These are phyloP conservation scores for Vaccinium myrtillus DNA, from an alignment of 148 eudicot species.

Conservation along the genomic window DNA sequence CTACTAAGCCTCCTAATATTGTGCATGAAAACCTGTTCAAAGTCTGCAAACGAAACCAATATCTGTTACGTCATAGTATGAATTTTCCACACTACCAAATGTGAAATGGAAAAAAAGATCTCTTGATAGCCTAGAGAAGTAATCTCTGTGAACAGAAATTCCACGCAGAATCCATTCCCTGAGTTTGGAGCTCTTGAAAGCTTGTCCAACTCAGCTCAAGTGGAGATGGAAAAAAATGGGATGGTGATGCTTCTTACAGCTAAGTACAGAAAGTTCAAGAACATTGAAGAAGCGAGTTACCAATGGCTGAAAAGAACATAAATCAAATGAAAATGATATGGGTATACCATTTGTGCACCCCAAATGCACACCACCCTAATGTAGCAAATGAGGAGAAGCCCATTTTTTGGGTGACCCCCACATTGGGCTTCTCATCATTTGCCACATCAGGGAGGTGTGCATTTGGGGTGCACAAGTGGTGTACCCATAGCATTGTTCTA, in stretches of 20 bases:
- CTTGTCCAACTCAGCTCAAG: neutral
- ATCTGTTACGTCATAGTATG: neutral
- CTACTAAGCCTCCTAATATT: slow-evolving; percentile 23
- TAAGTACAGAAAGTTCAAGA: neutral
- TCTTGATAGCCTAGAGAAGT: neutral
- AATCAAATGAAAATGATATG: too few relatives aligned
- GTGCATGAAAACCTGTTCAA: slow-evolving; percentile 28
- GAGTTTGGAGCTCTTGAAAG: neutral
- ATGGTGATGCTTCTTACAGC: neutral
- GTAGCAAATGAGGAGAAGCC: too few relatives aligned
- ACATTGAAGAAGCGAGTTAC: neutral
- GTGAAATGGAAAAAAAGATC: neutral
- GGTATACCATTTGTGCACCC: too few relatives aligned
- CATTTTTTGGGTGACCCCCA: too few relatives aligned
- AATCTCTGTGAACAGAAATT: neutral
- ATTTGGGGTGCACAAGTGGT: too few relatives aligned
- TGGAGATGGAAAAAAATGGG: neutral
- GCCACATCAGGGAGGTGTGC: too few relatives aligned
- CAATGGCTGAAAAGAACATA: neutral
- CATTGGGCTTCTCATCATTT: too few relatives aligned
- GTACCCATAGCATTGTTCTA: too few relatives aligned
- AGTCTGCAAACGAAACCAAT: slow-evolving; percentile 20
- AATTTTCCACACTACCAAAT: neutral
- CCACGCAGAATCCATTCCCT: neutral
- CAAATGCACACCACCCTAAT: too few relatives aligned